Percentiles rank a stretch among this genome's conserved stretches.
These are phyloP conservation scores for Myriosclerotinia curreyana DNA, from an alignment of 2,329 filamentous ascomycete genomes.

Conservation along the genomic window DNA sequence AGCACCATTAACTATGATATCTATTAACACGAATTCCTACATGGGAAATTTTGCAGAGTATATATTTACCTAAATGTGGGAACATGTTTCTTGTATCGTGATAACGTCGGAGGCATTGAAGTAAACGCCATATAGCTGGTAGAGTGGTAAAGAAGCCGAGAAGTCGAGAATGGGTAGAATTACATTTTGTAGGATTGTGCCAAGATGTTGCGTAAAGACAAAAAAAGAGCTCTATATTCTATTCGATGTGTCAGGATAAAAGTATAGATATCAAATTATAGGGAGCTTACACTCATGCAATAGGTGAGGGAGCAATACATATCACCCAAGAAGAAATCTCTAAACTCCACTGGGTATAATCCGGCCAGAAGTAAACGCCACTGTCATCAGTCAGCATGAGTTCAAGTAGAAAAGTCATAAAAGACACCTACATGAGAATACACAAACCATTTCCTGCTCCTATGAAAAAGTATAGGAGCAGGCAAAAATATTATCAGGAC, in stretches of 20 bases:
- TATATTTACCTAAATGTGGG: conserved; percentile 62
- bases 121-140: conserved; percentile 83
- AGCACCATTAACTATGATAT: conserved; percentile 66
- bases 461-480: conserved; percentile 67
- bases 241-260: conserved; percentile 32
- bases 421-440: conserved; percentile 72
- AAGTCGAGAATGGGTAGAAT: conserved; percentile 77
- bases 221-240: conserved; percentile 92
- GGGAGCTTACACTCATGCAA: conserved; percentile 66
- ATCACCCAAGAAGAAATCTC: conserved; percentile 95
- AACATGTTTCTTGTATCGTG: conserved; percentile 82
- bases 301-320: conserved; percentile 98
- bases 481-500: conserved; percentile 72
- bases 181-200: conserved; percentile 72
- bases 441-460: conserved; percentile 78
- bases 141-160: conserved; percentile 82
- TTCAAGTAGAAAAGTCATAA: neutral
- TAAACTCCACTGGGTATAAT: conserved; percentile 89
- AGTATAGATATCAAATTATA: neutral
- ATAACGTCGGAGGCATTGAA: conserved; percentile 90
- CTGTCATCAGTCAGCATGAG: conserved; percentile 46
- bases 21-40: neutral
- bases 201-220: conserved; percentile 84
- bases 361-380: conserved; percentile 84
- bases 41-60: neutral